phyloP scores from a whole-genome alignment of 164 flowering plant genomes.

The Vitis amurensis region DNA sequence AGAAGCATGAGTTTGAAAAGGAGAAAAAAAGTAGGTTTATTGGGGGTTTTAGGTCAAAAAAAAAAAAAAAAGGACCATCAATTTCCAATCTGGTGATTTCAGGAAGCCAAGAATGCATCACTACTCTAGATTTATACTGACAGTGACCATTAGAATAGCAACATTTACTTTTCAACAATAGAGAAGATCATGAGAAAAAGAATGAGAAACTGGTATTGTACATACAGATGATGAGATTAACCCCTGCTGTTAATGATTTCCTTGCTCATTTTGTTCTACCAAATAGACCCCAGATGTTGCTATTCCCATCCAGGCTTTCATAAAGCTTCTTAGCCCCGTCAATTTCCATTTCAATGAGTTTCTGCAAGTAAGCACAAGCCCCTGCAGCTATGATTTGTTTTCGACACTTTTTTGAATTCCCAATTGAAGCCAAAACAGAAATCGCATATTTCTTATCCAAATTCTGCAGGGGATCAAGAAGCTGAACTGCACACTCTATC shows the following conservation, averaged over 20 bases:
- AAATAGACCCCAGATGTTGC: not conserved
- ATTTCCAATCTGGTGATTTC: too few relatives aligned
- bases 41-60: too few relatives aligned
- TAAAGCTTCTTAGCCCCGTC: not conserved
- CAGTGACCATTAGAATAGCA: too few relatives aligned
- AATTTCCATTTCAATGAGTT: not conserved
- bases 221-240: too few relatives aligned
- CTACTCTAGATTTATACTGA: too few relatives aligned
- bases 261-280: not conserved
- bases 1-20: too few relatives aligned
- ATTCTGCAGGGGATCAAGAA: slow-evolving; percentile 1
- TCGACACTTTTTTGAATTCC: not conserved
- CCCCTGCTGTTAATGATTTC: not conserved
- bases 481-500: not conserved
- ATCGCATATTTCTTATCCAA: not conserved
- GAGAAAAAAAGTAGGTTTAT: too few relatives aligned
- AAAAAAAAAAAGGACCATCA: too few relatives aligned
- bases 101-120: too few relatives aligned
- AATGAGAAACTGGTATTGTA: too few relatives aligned
- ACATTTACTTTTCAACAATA: too few relatives aligned
- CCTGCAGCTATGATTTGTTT: not conserved
- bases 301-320: not conserved
- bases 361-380: slow-evolving; percentile 1
- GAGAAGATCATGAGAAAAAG: too few relatives aligned
- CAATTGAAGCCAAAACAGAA: not conserved